phyloP scores from a whole-genome alignment of 192 early-diverging fungal species.

The Rhizophagus clarus region DNA sequence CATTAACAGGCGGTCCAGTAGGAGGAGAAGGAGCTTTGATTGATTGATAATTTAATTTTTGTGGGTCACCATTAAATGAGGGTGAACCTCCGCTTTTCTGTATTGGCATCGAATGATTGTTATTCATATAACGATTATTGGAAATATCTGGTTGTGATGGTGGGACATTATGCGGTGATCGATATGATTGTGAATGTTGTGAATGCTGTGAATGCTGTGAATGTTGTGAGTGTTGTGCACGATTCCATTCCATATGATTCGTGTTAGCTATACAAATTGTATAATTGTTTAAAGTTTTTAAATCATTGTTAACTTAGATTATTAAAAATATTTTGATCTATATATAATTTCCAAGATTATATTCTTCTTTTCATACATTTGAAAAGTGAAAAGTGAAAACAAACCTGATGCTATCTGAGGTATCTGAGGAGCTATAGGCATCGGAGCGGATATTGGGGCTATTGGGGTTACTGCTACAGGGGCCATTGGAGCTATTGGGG shows the following conservation, averaged over 20 bases:
- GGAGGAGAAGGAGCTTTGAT: background rate
- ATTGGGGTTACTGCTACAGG: too few species aligned
- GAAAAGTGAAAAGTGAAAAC: too few species aligned
- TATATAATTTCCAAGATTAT: too few species aligned
- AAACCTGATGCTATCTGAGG: background rate
- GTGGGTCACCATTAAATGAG: background rate
- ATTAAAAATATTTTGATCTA: too few species aligned
- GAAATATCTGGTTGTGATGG: background rate
- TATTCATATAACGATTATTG: background rate
- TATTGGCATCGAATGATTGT: background rate
- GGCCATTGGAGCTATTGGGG: background rate
- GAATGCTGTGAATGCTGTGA: background rate
- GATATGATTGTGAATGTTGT: background rate
- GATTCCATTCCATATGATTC: slow-evolving; percentile 17
- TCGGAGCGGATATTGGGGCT: background rate
- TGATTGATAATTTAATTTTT: background rate
- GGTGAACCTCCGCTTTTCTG: background rate
- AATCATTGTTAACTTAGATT: too few species aligned
- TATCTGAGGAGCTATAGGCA: too few species aligned
- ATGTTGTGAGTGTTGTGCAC: background rate
- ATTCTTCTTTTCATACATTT: too few species aligned
- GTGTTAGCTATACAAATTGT: background rate
- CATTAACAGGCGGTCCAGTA: background rate
- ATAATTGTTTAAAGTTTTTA: too few species aligned
- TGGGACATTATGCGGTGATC: background rate